Conservation (phyloP, 2,329 filamentous ascomycete genomes). For the Fusarium protoensiforme region DNA sequence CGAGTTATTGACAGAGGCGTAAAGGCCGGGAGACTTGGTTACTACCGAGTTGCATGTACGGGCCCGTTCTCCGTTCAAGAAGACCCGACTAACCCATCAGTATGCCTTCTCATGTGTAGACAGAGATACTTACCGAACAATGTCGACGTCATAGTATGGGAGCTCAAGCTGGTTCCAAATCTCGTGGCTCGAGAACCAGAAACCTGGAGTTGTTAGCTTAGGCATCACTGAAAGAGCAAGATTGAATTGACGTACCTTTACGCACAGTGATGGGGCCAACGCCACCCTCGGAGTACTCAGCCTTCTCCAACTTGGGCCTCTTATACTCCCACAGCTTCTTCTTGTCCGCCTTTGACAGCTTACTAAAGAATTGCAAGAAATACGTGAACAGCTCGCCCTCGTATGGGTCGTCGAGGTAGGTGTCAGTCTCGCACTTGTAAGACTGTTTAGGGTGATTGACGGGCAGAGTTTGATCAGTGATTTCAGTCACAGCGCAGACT, state of each 20-base stretch:
- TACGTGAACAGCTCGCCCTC: conserved; percentile 56
- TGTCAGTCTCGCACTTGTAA: conserved; percentile 51
- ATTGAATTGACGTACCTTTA: conserved; percentile 38
- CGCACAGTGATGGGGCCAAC: conserved; percentile 55
- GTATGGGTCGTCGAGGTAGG: conserved; percentile 54
- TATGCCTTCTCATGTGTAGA: rapidly evolving
- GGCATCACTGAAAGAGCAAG: rapidly evolving
- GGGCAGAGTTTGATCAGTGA: conserved; percentile 48
- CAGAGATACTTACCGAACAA: conserved; percentile 45
- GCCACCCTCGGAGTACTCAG: conserved; percentile 50
- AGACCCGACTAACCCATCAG: conserved; percentile 44
- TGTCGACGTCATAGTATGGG: conserved; percentile 55
- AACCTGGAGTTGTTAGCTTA: conserved; percentile 37
- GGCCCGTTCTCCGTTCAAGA: conserved; percentile 53
- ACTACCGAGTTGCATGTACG: conserved; percentile 55
- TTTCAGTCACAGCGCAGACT: conserved; percentile 53
- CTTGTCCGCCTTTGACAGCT: conserved; percentile 47
- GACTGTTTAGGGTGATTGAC: conserved; percentile 42
- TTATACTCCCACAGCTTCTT: conserved; percentile 52
- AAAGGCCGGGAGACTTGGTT: conserved; percentile 52
- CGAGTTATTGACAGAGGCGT: conserved; percentile 56
- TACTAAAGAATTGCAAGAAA: conserved; percentile 53
- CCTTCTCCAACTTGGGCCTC: conserved; percentile 49
- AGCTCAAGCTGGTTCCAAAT: conserved; percentile 56
- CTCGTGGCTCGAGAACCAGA: conserved; percentile 55